Base-by-base conservation (phyloP, 2,329 filamentous ascomycete genomes). In the Botryotinia globosa region DNA sequence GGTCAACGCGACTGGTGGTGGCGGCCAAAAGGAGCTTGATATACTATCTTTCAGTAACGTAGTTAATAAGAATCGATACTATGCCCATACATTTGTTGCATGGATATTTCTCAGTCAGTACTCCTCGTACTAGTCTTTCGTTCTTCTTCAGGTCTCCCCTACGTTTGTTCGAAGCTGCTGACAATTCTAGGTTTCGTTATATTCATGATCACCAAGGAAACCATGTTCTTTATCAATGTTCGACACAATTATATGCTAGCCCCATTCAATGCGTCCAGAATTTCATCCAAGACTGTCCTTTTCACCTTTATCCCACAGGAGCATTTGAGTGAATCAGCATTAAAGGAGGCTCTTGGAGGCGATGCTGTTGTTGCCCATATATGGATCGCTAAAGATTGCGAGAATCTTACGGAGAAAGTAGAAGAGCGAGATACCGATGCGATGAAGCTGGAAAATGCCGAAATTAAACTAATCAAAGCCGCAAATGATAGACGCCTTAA, bases 211-310 rank as follows among this genome's bases (percentile, higher is more conserved):
- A 92, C 94, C 72, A 89, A 94, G 73, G 95, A 98, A 82, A 91
- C 90, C 79, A 91, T 98, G 77, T 97, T 91, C 86, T 97, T 93
- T 82, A 92, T 97, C 84, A 97, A 97, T 78, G 83, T 98, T 68
- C 92, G 94, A 74, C 94, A 98, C 83, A 94, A 94, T 0, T 97
- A 97, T 83, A 88, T 96, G 63, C 88, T 97, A 73, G 94, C 94
- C 25, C 93, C 94, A 22, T 86, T 93, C 69, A 96, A 97, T 81
- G 88, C 94, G 62, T 90, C 90, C 78, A 92, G 93, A 74, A 89
- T 98, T 51, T 98, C 95, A 1, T 96, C 94, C 1, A 90, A 93
- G 69, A 98, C 94, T 1, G 91, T 98, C 0, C 88, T 99, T 7
- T 94, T 97, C 82, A 92, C 93, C 6, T 91, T 92, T 18, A 93